These are phyloP conservation scores for Pseudoturritis turrita DNA, from an alignment of 345 rosid genomes.

Conservation along the genomic window DNA sequence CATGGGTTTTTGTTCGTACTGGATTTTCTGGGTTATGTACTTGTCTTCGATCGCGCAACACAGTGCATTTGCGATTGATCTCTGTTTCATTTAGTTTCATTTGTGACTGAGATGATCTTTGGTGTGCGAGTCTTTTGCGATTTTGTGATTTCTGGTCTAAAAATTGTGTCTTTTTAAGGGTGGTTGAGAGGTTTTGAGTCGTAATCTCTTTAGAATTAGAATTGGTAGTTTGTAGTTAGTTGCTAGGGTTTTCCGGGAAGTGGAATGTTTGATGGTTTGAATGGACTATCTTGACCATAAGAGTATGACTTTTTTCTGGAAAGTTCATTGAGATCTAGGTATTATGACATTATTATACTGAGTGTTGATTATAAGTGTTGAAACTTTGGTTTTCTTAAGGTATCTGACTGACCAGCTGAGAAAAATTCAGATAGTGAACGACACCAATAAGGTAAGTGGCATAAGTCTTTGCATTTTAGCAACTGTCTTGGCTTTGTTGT, in stretches of 20 bases:
- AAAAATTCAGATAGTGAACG: constrained; percentile 71
- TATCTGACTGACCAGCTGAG: constrained; percentile 79
- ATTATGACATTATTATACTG: not conserved
- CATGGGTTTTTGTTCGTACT: not conserved
- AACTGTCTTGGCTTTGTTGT: not conserved
- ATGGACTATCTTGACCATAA: not conserved
- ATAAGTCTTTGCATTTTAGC: not conserved
- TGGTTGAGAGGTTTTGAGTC: not conserved
- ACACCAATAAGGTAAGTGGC: constrained; percentile 62
- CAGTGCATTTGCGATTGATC: not conserved
- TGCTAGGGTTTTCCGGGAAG: constrained; percentile 1
- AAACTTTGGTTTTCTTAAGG: constrained; percentile 34
- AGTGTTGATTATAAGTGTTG: not conserved
- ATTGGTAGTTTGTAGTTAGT: not conserved
- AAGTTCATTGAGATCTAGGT: not conserved
- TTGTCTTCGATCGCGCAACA: not conserved
- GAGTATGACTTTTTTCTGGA: not conserved
- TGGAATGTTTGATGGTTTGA: not conserved
- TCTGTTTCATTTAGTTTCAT: not conserved
- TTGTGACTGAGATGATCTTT: not conserved
- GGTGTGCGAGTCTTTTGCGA: not conserved
- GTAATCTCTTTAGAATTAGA: not conserved
- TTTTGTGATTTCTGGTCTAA: not conserved
- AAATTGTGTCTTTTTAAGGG: not conserved
- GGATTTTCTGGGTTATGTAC: not conserved